Conservation (phyloP, 1,139 yeast genomes). For the Debaryomyces udenii region DNA sequence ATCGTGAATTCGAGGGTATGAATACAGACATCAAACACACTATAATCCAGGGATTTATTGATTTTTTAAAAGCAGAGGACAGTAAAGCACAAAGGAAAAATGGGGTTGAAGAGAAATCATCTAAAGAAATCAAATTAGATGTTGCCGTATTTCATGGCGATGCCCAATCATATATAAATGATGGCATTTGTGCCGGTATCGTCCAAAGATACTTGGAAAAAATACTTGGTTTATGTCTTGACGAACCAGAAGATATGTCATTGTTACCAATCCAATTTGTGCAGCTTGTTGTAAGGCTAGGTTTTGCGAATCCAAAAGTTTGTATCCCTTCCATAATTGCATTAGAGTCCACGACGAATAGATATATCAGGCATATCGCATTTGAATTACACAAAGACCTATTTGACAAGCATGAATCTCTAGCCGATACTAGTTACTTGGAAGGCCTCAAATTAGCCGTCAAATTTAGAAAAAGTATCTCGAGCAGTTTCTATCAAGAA, state of each 20-base stretch:
- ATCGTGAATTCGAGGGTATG: conserved; percentile 44
- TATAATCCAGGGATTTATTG: conserved; percentile 56
- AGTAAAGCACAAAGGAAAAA: conserved; percentile 39
- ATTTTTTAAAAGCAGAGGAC: conserved; percentile 59
- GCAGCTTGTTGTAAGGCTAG: conserved; percentile 58
- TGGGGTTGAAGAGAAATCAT: conserved; percentile 36
- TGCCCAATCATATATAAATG: conserved; percentile 49
- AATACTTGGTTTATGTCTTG: conserved; percentile 52
- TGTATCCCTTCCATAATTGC: conserved; percentile 74
- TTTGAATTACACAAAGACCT: conserved; percentile 54
- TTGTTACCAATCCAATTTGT: conserved; percentile 56
- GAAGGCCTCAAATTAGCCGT: conserved; percentile 67
- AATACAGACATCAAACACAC: conserved; percentile 43
- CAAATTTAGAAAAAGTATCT: conserved; percentile 38
- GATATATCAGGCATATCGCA: conserved; percentile 51
- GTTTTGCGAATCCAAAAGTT: conserved; percentile 73
- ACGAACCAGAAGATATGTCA: conserved; percentile 47
- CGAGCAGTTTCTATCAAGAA: conserved; percentile 23
- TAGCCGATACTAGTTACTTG: conserved; percentile 64
- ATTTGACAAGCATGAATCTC: conserved; percentile 67
- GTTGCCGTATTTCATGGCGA: conserved; percentile 59
- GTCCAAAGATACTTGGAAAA: conserved; percentile 61
- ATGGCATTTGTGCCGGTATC: conserved; percentile 73
- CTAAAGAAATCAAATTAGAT: conserved; percentile 38
- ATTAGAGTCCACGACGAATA: conserved; percentile 56